A percentile compares a stretch with the other conserved stretches of the same genome.
phyloP scores from a whole-genome alignment of 2,329 filamentous ascomycete genomes.

The Verruconis gallopava region DNA sequence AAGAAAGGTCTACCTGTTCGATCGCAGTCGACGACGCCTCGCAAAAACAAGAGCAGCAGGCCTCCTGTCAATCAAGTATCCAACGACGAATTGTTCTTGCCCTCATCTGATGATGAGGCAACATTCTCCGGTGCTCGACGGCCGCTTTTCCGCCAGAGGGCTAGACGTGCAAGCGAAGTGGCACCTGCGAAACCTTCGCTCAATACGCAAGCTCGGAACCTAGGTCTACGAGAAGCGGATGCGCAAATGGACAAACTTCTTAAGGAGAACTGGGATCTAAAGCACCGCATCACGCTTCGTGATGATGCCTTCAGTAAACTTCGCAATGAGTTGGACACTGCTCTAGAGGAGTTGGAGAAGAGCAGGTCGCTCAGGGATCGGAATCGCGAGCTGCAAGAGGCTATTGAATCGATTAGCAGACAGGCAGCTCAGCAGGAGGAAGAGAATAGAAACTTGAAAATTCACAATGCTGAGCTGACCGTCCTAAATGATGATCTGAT shows the following conservation, averaged over 20 bases:
- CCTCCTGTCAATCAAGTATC: background rate
- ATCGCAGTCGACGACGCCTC: slow-evolving; percentile 9
- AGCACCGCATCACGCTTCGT: slow-evolving; percentile 8
- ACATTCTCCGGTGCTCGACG: background rate
- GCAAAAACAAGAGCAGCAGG: background rate
- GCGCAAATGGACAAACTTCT: slow-evolving; percentile 8
- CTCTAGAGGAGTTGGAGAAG: slow-evolving; percentile 2
- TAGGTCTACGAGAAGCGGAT: slow-evolving; percentile 7
- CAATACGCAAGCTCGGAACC: background rate
- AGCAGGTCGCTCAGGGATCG: background rate
- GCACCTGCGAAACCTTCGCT: background rate
- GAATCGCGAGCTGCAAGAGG: slow-evolving; percentile 3
- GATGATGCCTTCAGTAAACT: slow-evolving; percentile 8
- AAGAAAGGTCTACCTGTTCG: slow-evolving; percentile 9
- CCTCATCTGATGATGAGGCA: slow-evolving; percentile 7
- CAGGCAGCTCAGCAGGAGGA: slow-evolving; percentile 1
- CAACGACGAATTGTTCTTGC: slow-evolving; percentile 9
- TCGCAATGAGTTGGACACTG: slow-evolving; percentile 7
- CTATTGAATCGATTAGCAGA: slow-evolving; percentile 2
- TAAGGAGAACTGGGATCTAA: slow-evolving; percentile 11
- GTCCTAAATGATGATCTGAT: slow-evolving; percentile 10
- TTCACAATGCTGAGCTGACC: slow-evolving; percentile 6
- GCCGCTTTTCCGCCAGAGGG: background rate
- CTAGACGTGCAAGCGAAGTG: slow-evolving; percentile 9
- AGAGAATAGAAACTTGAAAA: slow-evolving; percentile 5